Evolutionary conservation across 495 filamentous ascomycete species (phyloP).

Genomic region (Podospora appendiculata): DNA sequence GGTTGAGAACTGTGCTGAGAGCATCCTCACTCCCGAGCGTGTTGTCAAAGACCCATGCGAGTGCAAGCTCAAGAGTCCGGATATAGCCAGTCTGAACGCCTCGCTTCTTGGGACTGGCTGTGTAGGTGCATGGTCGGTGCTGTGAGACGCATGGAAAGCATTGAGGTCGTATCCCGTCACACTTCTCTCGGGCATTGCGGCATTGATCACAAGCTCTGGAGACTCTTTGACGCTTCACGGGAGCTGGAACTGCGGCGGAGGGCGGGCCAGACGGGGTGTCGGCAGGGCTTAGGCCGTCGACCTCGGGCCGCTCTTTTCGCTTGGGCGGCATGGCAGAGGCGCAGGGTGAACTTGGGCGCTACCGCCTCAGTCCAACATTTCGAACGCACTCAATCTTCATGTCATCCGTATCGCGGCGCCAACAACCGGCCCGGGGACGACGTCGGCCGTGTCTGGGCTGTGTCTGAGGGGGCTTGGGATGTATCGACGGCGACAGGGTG

Average conservation of each 20-base stretch:
- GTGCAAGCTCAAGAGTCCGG: slow-evolving; percentile 46
- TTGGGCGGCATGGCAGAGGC: slow-evolving; percentile 14
- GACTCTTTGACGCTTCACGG: slow-evolving; percentile 50
- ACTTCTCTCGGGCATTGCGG: slow-evolving; percentile 57
- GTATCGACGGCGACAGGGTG: too few species aligned
- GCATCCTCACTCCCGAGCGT: slow-evolving; percentile 21
- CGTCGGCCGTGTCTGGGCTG: background rate
- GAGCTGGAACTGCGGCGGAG: background rate
- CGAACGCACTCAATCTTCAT: background rate
- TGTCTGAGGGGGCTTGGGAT: too few species aligned
- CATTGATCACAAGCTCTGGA: slow-evolving; percentile 64
- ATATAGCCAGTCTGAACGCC: slow-evolving; percentile 61
- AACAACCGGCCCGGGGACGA: background rate
- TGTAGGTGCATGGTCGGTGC: slow-evolving; percentile 56
- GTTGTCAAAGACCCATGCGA: slow-evolving; percentile 30
- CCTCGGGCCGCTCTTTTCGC: slow-evolving; percentile 9
- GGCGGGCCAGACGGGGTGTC: background rate
- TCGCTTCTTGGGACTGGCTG: slow-evolving; percentile 63
- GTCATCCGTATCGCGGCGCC: background rate
- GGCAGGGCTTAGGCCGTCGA: background rate
- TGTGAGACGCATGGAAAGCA: slow-evolving; percentile 58
- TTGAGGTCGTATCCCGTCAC: slow-evolving; percentile 54
- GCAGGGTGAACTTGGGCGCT: background rate
- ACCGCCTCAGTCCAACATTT: background rate
- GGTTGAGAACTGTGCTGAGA: slow-evolving; percentile 21